Evolutionary conservation across 192 early-diverging fungal genomes (phyloP).

Genomic region (Podila epicladia): DNA sequence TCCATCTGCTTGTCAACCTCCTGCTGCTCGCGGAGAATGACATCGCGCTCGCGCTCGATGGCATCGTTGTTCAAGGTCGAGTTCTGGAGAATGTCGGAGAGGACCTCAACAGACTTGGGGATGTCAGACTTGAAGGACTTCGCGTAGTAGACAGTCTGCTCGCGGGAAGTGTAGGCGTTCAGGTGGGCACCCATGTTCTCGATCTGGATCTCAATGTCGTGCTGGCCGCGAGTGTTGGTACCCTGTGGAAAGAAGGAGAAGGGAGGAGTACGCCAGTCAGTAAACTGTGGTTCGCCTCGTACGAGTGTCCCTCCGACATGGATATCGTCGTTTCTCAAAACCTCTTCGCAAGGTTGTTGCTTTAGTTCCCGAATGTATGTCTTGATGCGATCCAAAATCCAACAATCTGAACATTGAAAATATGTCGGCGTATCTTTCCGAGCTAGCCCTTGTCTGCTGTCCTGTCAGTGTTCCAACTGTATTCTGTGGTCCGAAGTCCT

Average conservation of each 20-base stretch:
- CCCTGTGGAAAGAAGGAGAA: conserved; percentile 61
- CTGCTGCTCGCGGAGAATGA: conserved; percentile 95
- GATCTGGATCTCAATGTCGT: conserved; percentile 93
- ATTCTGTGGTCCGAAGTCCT: neutral
- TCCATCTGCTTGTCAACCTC: conserved; percentile 94
- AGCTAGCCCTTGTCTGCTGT: neutral
- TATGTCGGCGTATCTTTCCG: neutral
- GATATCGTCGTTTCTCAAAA: neutral
- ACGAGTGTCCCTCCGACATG: neutral
- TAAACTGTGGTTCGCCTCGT: neutral
- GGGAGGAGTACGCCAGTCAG: neutral
- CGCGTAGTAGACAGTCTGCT: conserved; percentile 99
- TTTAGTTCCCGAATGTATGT: neutral
- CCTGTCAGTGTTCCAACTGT: neutral
- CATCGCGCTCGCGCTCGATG: conserved; percentile 97
- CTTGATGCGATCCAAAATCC: neutral
- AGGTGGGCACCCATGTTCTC: conserved; percentile 99
- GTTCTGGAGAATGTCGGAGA: conserved; percentile 95
- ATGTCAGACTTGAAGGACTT: conserved; percentile 92
- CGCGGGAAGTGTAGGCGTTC: conserved; percentile 98
- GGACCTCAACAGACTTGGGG: conserved; percentile 88
- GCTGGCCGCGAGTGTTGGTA: conserved; percentile 86
- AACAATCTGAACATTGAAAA: neutral
- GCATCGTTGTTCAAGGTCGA: conserved; percentile 83
- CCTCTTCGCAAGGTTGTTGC: neutral